Evolutionary conservation across 192 early-diverging fungal species (phyloP), one percentile per base, ranked within the genome.

Genomic region (Mycoemilia scoparia): DNA sequence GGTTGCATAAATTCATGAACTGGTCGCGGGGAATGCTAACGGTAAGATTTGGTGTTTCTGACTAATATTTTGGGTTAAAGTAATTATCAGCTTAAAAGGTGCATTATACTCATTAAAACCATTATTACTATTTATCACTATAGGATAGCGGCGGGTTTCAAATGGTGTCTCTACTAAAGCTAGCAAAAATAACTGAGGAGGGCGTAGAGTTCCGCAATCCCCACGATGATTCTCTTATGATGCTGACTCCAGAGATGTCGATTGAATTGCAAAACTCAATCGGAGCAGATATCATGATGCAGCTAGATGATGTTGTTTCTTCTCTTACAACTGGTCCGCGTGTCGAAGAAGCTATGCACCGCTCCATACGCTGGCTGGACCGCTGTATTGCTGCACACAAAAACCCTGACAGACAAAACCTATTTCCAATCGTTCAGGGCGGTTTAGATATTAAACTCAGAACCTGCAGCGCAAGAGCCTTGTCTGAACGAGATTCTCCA

Each of bases 231-330:
- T 74, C 80, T 15, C 46, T 60, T 41, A 84, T 82, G 74, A 59
- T 87, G 47, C 54, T 84, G 43, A 84, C 84, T 7, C 84, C 84
- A 1, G 81, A 87, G 33, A 74, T 82, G 50, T 87, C 84, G 6
- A 83, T 87, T 45, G 70, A 67, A 3, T 47, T 87, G 46, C 84
- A 87, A 45, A 87, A 87, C 55, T 67, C 75, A 5, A 82, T 86
- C 45, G 84, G 79, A 19, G 78, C 81, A 1, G 84, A 84, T 43
- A 84, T 87, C 13, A 82, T 87, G 69, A 87, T 87, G 84, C 84
- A 87, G 46, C 55, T 87, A 42, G 84, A 87, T 43, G 84, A 87
- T 49, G 84, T 87, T 2, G 77, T 87, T 2, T 82, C 81, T 2
- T 82, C 81, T 28, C 45, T 87, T 29, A 76, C 75, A 1, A 78